Evolutionary conservation across 2,329 filamentous ascomycete genomes (phyloP).

Genomic region (Neofusicoccum kwambonambiense): DNA sequence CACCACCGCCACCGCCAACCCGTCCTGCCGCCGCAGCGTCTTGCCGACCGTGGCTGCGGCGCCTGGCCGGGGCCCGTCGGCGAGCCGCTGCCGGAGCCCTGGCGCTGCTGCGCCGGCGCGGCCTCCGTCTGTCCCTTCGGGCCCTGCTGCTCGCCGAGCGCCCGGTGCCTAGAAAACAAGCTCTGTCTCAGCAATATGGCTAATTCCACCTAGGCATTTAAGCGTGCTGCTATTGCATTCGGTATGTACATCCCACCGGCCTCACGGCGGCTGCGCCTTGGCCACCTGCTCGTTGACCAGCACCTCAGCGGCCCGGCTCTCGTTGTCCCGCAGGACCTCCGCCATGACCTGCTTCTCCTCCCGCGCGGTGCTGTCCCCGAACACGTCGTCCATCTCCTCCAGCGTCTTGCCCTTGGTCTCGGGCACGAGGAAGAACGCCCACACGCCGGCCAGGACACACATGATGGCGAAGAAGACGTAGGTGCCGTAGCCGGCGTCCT

Average conservation of each 20-base stretch:
- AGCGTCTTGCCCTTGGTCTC: slow-evolving; percentile 37
- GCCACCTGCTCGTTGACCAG: background rate
- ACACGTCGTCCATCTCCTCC: slow-evolving; percentile 37
- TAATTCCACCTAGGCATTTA: no score
- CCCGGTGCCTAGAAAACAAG: no score
- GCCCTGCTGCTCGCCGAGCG: no score
- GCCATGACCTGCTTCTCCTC: slow-evolving; percentile 29
- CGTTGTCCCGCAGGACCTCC: background rate
- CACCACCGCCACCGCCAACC: background rate
- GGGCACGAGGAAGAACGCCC: slow-evolving; percentile 35
- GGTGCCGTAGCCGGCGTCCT: slow-evolving; percentile 52
- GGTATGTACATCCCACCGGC: no score
- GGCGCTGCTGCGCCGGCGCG: no score
- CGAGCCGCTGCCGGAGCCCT: no score
- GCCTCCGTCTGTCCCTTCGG: no score
- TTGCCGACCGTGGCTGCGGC: no score
- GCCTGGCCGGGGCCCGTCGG: no score
- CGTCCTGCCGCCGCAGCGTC: no score
- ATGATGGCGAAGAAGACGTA: slow-evolving; percentile 40
- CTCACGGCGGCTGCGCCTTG: background rate
- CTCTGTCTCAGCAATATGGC: no score
- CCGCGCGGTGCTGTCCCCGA: slow-evolving; percentile 30
- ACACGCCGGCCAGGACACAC: slow-evolving; percentile 32
- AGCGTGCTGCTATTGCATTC: no score
- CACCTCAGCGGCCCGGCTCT: background rate